phyloP scores from a whole-genome alignment of 1,139 yeast species.

The Suhomyces coccinellae region DNA sequence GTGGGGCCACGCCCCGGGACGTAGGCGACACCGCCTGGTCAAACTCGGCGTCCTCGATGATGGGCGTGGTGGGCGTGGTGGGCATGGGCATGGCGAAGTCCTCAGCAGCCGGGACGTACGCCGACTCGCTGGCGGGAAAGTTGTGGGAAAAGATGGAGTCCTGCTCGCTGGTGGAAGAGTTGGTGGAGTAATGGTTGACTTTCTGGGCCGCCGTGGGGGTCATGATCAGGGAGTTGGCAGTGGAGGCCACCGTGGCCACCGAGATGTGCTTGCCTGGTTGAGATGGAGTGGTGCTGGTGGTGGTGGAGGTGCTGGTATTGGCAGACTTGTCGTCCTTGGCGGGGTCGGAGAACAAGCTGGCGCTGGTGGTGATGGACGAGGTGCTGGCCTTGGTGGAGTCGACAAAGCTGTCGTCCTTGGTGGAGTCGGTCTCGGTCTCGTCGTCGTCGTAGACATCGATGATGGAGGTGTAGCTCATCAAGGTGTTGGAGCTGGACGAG shows the following conservation, averaged over 20 bases:
- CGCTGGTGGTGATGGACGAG: conserved; percentile 3
- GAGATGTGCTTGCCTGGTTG: conserved; percentile 5
- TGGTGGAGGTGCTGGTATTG: not conserved
- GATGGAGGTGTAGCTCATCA: conserved; percentile 17
- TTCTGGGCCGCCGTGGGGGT: conserved; percentile 5
- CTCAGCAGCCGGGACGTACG: not conserved
- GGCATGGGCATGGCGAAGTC: conserved; percentile 10
- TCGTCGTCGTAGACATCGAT: conserved; percentile 21
- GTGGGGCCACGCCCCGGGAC: not conserved
- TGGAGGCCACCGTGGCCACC: conserved; percentile 5
- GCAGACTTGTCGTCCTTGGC: not conserved
- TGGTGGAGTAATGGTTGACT: conserved; percentile 10
- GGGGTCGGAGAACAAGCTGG: no score
- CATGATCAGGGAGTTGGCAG: not conserved
- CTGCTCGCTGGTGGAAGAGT: conserved; percentile 16
- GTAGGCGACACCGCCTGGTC: conserved; percentile 9
- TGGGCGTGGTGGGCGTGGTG: conserved; percentile 26
- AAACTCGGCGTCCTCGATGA: conserved; percentile 17
- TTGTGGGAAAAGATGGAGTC: conserved; percentile 19
- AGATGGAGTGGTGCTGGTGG: not conserved
- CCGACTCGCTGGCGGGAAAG: conserved; percentile 1
- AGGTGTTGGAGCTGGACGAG: conserved; percentile 16
- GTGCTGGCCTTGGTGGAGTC: conserved; percentile 12
- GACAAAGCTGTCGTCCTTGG: conserved; percentile 3
- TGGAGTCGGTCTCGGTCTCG: conserved; percentile 9